Evolutionary conservation across 2,329 filamentous ascomycete species (phyloP).

Genomic region (Pseudohalonectria lignicola): DNA sequence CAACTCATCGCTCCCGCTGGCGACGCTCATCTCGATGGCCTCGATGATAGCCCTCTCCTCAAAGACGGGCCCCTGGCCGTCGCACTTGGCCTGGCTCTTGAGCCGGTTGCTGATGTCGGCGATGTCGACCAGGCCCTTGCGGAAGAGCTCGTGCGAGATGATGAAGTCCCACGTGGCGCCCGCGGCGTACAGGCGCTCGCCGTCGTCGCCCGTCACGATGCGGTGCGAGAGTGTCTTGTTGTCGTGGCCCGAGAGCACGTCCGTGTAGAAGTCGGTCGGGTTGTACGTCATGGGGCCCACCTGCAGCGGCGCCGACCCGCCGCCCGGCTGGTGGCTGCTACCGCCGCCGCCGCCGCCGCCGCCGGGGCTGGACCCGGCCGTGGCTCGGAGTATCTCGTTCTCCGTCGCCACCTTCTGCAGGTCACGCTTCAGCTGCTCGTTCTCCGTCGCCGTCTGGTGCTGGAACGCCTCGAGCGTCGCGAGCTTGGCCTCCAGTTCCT

Average conservation of each 20-base stretch:
- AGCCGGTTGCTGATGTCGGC: slow-evolving; percentile 69
- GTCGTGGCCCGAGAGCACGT: slow-evolving; percentile 47
- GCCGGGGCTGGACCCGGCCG: slow-evolving; percentile 35
- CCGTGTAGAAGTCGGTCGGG: slow-evolving; percentile 61
- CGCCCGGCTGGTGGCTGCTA: slow-evolving; percentile 26
- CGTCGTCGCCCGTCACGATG: slow-evolving; percentile 53
- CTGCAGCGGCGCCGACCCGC: slow-evolving; percentile 33
- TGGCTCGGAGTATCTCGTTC: slow-evolving; percentile 85
- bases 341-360: slow-evolving; percentile 24
- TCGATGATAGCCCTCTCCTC: slow-evolving; percentile 61
- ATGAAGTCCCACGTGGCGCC: slow-evolving; percentile 86
- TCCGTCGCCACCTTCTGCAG: slow-evolving; percentile 78
- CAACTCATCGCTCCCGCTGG: slow-evolving; percentile 68
- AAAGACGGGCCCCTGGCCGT: slow-evolving; percentile 83
- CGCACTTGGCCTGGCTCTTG: slow-evolving; percentile 65
- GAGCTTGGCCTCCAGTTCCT: slow-evolving; percentile 83
- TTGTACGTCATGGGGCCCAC: slow-evolving; percentile 62
- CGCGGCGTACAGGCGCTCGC: slow-evolving; percentile 60
- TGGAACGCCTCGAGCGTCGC: slow-evolving; percentile 65
- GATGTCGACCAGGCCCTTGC: slow-evolving; percentile 69
- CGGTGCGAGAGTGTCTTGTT: slow-evolving; percentile 58
- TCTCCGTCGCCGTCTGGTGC: slow-evolving; percentile 64
- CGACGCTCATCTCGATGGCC: slow-evolving; percentile 70
- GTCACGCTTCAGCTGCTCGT: slow-evolving; percentile 75
- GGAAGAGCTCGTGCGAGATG: slow-evolving; percentile 66